Conservation (phyloP, 179 eudicot species). For the Patellifolia procumbens region DNA sequence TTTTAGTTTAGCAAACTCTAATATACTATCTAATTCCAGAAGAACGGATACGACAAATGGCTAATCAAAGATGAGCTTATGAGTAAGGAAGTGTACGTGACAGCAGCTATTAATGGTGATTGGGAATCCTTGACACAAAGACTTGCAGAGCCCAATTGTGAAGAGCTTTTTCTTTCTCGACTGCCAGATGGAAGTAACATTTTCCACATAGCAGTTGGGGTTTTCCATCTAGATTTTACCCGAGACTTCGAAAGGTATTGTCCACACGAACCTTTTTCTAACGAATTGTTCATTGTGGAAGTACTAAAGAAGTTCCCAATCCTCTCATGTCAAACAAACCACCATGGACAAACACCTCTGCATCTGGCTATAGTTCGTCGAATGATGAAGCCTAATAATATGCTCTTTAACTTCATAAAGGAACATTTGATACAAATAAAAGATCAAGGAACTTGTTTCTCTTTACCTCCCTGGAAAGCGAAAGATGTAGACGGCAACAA, state of each 20-base stretch:
- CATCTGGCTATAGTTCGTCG: neutral
- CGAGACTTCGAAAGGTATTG: neutral
- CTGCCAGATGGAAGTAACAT: no score
- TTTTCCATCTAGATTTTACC: no score
- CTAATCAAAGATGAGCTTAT: neutral
- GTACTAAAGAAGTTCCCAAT: neutral
- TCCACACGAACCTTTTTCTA: neutral
- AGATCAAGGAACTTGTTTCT: neutral
- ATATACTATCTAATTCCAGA: neutral
- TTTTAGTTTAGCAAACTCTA: no score
- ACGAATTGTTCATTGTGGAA: neutral
- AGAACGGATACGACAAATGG: neutral
- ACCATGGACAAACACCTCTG: constrained; percentile 5
- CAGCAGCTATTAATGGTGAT: neutral
- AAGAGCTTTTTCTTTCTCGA: no score
- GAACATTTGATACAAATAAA: neutral
- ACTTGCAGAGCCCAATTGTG: no score
- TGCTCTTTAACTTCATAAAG: neutral
- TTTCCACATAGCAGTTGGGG: neutral
- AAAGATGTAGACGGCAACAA: neutral
- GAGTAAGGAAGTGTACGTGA: neutral
- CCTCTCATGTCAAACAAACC: neutral
- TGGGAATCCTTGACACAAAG: neutral
- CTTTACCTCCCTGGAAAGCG: neutral
- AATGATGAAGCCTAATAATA: neutral